Percentiles rank a stretch among this genome's conserved stretches.
Evolutionary conservation across 2,329 filamentous ascomycete genomes (phyloP).

Genomic region (Verticillium nubilum): DNA sequence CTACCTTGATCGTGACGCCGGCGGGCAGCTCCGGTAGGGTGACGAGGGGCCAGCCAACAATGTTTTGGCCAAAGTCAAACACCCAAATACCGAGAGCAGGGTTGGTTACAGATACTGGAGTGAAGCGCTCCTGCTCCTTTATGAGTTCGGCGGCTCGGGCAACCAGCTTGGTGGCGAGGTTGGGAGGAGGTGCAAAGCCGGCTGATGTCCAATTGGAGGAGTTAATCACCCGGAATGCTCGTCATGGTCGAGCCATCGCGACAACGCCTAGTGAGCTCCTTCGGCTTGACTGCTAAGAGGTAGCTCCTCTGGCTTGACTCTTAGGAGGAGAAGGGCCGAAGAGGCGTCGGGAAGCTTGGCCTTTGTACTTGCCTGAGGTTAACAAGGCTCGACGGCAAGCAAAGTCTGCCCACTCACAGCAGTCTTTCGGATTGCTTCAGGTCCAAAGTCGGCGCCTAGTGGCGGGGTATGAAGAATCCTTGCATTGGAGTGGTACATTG

Average conservation of each 20-base stretch:
- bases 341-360: background rate
- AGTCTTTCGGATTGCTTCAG: background rate
- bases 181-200: constrained; percentile 5
- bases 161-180: constrained; percentile 6
- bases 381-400: background rate
- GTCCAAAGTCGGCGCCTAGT: background rate
- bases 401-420: background rate
- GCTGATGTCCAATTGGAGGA: constrained; percentile 2
- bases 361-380: background rate
- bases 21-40: constrained; percentile 6
- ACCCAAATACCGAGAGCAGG: constrained; percentile 5
- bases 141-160: constrained; percentile 5
- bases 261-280: background rate
- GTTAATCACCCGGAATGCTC: background rate
- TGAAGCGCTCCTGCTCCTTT: constrained; percentile 5
- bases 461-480: background rate
- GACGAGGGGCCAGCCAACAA: constrained; percentile 5
- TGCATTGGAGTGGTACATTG: too few relatives aligned
- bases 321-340: background rate
- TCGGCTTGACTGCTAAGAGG: background rate
- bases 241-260: background rate
- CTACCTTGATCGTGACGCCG: constrained; percentile 3
- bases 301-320: too few relatives aligned
- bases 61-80: constrained; percentile 8
- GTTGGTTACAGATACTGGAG: constrained; percentile 4